A percentile compares a stretch with the other conserved stretches of the same genome.
These are phyloP conservation scores for Aethionema arabicum DNA, from an alignment of 345 rosid species.

Conservation along the genomic window DNA sequence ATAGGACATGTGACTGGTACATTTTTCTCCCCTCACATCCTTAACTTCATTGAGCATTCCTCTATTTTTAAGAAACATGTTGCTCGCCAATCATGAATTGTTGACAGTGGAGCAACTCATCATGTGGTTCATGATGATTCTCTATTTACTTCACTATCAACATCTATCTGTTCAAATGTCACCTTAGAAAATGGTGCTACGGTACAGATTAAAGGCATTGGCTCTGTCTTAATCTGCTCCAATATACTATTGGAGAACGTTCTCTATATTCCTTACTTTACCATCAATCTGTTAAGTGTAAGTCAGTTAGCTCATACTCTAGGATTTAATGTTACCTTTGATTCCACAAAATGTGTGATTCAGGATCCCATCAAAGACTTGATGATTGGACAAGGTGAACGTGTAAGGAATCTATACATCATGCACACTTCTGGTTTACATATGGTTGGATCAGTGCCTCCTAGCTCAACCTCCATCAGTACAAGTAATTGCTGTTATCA, in stretches of 20 bases:
- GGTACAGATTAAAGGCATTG: not conserved
- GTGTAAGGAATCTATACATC: not conserved
- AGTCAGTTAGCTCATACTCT: not conserved
- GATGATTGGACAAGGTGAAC: not conserved
- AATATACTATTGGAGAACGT: too few relatives aligned
- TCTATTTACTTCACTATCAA: rapidly evolving
- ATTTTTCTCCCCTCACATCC: too few relatives aligned
- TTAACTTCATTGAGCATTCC: too few relatives aligned
- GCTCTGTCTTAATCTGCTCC: not conserved
- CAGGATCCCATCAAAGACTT: not conserved
- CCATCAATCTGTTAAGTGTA: not conserved
- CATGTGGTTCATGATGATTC: not conserved
- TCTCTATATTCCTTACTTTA: not conserved
- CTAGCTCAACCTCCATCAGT: too few relatives aligned
- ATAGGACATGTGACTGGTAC: too few relatives aligned
- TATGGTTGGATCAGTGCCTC: too few relatives aligned
- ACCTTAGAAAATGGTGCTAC: not conserved
- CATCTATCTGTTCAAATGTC: rapidly evolving
- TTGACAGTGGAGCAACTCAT: not conserved
- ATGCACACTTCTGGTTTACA: too few relatives aligned
- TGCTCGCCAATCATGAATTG: not conserved
- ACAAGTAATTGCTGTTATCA: too few relatives aligned
- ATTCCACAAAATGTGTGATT: not conserved
- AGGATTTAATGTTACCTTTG: not conserved
- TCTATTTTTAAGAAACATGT: too few relatives aligned